Evolutionary conservation across 164 flowering plant genomes (phyloP), one percentile per base, ranked within the genome.

Genomic region (Litsea cubeba): DNA sequence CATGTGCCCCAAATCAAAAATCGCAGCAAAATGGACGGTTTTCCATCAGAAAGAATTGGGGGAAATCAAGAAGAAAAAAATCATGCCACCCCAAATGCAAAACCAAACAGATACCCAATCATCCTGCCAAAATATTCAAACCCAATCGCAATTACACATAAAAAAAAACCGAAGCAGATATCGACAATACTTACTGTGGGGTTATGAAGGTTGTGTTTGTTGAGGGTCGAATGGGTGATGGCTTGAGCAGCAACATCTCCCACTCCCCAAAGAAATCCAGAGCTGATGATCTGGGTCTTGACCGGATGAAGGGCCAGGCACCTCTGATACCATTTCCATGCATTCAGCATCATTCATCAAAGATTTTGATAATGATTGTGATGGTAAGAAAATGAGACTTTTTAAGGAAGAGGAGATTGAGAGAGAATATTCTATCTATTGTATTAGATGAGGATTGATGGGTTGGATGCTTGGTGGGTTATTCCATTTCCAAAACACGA

Each of bases 261-360:
- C 68, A 83, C 64, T 8, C 94, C 94, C 97, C 97, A 91, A 8
- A 91, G 83, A 28, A 90, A 17, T 1, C 90, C 94, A 12, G 97
- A 90, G 83, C 97, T 91, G 57, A 88, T 80, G 72, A 91, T 77
- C 75, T 91, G 94, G 68, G 97, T 91, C 82, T 87, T 91, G n/a
- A 91, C 82, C 3, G 97, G 94, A 74, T 90, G 90, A 30, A 72
- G 69, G 1, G 84, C 65, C 71, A 91, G 76, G 72, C 91, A 90
- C 23, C 78, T 85, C 77, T 88, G 91, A 78, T 91, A 91, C 88
- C 85, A 90, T 82, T 78, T 90, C 97, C 97, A 91, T 22, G 83
- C 23, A 79, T 75, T 87, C 83, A 85, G 17, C 89, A 90, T 86
- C 81, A 68, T 67, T 5, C 71, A 54, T 54, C 60, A 15, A 54